Evolutionary conservation across 1,139 yeast species (phyloP), one percentile per base, ranked within the genome.

Genomic region (Yamadazyma mexicana): DNA sequence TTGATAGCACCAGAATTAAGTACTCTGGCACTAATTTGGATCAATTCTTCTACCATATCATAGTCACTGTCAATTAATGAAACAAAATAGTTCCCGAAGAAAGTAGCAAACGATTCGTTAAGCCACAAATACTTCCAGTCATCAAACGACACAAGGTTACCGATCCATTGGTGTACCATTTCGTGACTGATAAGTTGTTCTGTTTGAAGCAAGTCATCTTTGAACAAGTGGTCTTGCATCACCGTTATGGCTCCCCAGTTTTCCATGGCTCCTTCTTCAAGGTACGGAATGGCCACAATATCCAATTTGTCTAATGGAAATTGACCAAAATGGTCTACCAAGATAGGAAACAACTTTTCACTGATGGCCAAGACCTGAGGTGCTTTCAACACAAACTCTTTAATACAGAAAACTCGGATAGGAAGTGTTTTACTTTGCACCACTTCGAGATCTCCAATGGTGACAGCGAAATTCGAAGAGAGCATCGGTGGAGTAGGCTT

Each of bases 181-280:
- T 84, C 89, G 55, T 85, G 94, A 1, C 79, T 79, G 6, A 85
- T 55, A 38, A 84, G 67, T 50, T 81, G 84, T 35, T 67, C 56
- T 10, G 81, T 52, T 46, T 77, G 81, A 35, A 70, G 67, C 2
- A 31, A 31, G 33, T 45, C 45, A 24, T 40, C 42, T 15, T 43
- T 42, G 31, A 47, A 49, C 16, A 50, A 41, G 39, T 49, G 48
- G 17, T 52, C 48, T 35, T 77, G 71, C 42, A 81, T 73, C 7
- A 83, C 69, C 2, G 83, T 75, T 25, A 84, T 70, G 62, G 83
- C 62, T 3, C 87, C 86, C 78, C 85, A 81, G 54, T 84, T 83
- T 55, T 85, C 94, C 82, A 83, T 85, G 4, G 87, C 92, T 43
- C 87, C 85, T 56, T 84, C 91, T 25, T 79, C 70, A 43, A 85